phyloP scores from a whole-genome alignment of 345 rosid species.

The Eucalyptus albens region DNA sequence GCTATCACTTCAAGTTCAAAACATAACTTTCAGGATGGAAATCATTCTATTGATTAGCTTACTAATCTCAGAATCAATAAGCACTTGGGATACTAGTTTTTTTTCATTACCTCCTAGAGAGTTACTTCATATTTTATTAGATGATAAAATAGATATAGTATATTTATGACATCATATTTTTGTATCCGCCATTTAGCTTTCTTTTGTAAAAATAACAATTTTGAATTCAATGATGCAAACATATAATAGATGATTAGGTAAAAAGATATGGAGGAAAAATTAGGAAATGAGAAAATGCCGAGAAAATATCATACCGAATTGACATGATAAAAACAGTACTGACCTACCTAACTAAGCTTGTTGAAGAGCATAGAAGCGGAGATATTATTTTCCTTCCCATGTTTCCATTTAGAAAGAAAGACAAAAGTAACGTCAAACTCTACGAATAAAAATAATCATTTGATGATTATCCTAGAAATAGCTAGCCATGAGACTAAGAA shows the following conservation, averaged over 20 bases:
- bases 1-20: not conserved
- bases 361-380: not conserved
- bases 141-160: not conserved
- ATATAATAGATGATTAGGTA: not conserved
- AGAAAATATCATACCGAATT: not conserved
- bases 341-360: not conserved
- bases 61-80: not conserved
- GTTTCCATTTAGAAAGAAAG: not conserved
- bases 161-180: not conserved
- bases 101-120: not conserved
- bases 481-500: not conserved
- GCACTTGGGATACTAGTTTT: not conserved
- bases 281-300: not conserved
- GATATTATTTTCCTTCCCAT: not conserved
- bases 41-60: not conserved
- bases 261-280: not conserved
- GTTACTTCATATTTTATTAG: not conserved
- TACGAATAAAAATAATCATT: not conserved
- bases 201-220: too few relatives aligned
- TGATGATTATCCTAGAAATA: not conserved
- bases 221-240: not conserved
- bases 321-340: not conserved
- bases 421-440: not conserved
- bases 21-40: not conserved
- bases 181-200: not conserved